phyloP scores from a whole-genome alignment of 2,329 filamentous ascomycete species.

The Onygenales sp. region DNA sequence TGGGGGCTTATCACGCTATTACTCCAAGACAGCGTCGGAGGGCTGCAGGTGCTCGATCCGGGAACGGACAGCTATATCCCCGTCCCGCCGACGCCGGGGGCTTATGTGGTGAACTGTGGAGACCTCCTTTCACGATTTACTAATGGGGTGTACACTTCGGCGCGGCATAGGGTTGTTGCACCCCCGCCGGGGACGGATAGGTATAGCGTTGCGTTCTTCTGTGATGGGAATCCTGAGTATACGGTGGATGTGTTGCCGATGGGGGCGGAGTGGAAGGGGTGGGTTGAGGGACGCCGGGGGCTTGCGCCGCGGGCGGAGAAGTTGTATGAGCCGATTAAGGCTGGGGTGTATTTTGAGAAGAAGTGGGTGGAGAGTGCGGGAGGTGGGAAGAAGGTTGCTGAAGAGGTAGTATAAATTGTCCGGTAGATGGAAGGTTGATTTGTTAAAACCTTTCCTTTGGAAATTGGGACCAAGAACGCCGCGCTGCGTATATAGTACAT shows the following conservation, averaged over 20 bases:
- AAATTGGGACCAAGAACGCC: not conserved
- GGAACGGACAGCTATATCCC: constrained; percentile 35
- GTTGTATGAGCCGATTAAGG: constrained; percentile 13
- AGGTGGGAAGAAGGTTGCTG: not conserved
- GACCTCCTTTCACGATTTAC: constrained; percentile 44
- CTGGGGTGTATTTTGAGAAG: constrained; percentile 16
- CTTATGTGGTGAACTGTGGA: constrained; percentile 43
- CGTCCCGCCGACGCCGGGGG: constrained; percentile 35
- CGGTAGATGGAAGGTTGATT: not conserved
- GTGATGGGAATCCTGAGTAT: constrained; percentile 43
- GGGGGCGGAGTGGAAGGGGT: not conserved
- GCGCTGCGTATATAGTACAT: not conserved
- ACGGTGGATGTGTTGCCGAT: constrained; percentile 10
- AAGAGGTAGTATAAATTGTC: not conserved
- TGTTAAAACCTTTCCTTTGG: no score
- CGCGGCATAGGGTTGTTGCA: constrained; percentile 46
- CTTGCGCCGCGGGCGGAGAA: constrained; percentile 4
- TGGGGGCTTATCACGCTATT: constrained; percentile 47
- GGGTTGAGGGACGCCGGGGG: not conserved
- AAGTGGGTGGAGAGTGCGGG: constrained; percentile 12
- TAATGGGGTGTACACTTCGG: constrained; percentile 32
- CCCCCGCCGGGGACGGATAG: constrained; percentile 30
- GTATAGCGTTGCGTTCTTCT: constrained; percentile 48
- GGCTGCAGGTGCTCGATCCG: constrained; percentile 43
- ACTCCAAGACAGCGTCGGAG: constrained; percentile 42